These are phyloP conservation scores for Paecilomyces sp. DNA, from an alignment of 2,329 filamentous ascomycete genomes.

Conservation along the genomic window DNA sequence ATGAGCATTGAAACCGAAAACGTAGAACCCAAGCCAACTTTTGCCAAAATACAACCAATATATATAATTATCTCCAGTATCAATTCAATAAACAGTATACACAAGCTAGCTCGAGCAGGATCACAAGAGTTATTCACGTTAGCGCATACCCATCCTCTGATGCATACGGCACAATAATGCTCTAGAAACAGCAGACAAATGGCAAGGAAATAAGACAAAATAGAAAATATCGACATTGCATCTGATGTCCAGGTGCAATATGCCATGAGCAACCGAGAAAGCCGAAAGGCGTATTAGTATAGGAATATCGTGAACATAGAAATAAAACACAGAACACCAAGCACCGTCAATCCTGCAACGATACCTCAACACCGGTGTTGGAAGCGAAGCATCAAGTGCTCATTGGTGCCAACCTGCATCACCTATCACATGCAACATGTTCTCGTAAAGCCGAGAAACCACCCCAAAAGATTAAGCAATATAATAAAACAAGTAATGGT, in stretches of 20 bases:
- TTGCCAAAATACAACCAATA: not conserved
- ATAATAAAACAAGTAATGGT: not conserved
- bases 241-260: not conserved
- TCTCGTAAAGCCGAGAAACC: not conserved
- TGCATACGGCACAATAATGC: not conserved
- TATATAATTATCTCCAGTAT: not conserved
- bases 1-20: not conserved
- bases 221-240: not conserved
- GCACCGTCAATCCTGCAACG: not conserved
- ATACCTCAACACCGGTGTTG: not conserved
- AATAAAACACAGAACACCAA: not conserved
- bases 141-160: not conserved
- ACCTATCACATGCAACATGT: not conserved
- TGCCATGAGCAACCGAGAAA: not conserved
- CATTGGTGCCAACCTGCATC: not conserved
- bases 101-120: not conserved
- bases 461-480: not conserved
- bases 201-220: not conserved
- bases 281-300: not conserved
- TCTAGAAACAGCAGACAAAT: not conserved
- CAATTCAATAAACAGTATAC: not conserved
- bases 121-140: not conserved
- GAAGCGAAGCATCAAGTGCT: not conserved
- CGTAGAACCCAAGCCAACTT: not conserved
- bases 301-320: not conserved